Evolutionary conservation across 2,329 filamentous ascomycete species (phyloP), one percentile per base, ranked within the genome.

Genomic region (Lizonia empirigonia): DNA sequence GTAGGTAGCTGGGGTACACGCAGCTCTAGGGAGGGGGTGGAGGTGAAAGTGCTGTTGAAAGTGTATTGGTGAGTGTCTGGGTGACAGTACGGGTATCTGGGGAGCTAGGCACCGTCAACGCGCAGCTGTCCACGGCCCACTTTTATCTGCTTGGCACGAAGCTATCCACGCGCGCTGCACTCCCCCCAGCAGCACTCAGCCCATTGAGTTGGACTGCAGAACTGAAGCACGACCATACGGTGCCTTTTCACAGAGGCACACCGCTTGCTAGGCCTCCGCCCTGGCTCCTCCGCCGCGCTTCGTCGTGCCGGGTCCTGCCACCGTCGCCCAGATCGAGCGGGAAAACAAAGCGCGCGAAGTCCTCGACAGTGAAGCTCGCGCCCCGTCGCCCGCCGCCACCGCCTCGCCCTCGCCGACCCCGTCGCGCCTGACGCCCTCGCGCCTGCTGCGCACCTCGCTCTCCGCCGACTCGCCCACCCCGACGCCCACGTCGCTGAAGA

Each of bases 331-430:
- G 19, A 39, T 53, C 13, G 50, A 53, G 19, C 44, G 20, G 10
- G 49, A 52, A 42, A 22, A 29, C 32, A 47, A 52, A 47, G 49
- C 49, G 44, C 49, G 49, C 13, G 42, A 52, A 29, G 49, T 45
- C 29, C 47, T 26, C 26, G 47, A 51, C 9, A 33, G 32, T 34
- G 49, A 52, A 47, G 30, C 42, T 26, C 49, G 41, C 33, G 49
- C 49, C 35, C 49, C 26, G 29, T 52, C 49, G 8, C 49, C 40
- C 35, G 49, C 47, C 53, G 48, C 49, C 48, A 60, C 6, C 27
- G n/a, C 27, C 27, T 15, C 27, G 7, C 27, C 27, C 27, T 15
- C 27, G 7, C 27, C 27, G 4, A 30, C 27, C 6, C 27, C 50
- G 33, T 44, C 24, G 20, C 49, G 49, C 49, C 37, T 46, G 2